Conservation (phyloP, 179 eudicot genomes). For the Drosera spatulata region DNA sequence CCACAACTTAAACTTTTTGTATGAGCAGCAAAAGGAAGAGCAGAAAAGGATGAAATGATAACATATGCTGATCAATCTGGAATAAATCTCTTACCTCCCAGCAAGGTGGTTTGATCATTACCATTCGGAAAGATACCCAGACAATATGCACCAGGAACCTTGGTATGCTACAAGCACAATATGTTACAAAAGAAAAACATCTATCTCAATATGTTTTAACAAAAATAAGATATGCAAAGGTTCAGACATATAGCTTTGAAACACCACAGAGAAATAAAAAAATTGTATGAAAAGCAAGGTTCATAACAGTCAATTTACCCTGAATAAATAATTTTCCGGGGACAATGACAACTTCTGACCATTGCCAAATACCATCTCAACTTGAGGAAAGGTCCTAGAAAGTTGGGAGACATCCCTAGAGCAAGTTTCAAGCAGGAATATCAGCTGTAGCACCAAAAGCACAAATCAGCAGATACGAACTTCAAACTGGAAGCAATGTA, state of each 20-base stretch:
- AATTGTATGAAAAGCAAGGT: too few species aligned
- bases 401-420: constrained; percentile 45
- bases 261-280: too few species aligned
- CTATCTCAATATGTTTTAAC: too few species aligned
- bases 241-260: too few species aligned
- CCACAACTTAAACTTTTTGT: too few species aligned
- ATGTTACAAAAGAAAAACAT: too few species aligned
- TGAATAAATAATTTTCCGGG: constrained; percentile 66
- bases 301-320: constrained; percentile 20
- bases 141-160: constrained; percentile 65
- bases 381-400: constrained; percentile 41
- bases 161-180: constrained; percentile 39
- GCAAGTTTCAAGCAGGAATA: constrained; percentile 8
- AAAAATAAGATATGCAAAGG: too few species aligned
- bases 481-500: not conserved
- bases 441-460: not conserved
- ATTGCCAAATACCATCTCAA: constrained; percentile 52
- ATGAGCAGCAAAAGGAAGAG: too few species aligned
- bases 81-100: constrained; percentile 38
- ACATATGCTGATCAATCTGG: too few species aligned
- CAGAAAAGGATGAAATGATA: too few species aligned
- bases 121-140: constrained; percentile 64
- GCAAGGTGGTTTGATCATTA: constrained; percentile 56
- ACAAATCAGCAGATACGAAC: not conserved
- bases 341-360: constrained; percentile 44